phyloP scores from a whole-genome alignment of 306 rosid genomes.

The Vachellia collinsii region DNA sequence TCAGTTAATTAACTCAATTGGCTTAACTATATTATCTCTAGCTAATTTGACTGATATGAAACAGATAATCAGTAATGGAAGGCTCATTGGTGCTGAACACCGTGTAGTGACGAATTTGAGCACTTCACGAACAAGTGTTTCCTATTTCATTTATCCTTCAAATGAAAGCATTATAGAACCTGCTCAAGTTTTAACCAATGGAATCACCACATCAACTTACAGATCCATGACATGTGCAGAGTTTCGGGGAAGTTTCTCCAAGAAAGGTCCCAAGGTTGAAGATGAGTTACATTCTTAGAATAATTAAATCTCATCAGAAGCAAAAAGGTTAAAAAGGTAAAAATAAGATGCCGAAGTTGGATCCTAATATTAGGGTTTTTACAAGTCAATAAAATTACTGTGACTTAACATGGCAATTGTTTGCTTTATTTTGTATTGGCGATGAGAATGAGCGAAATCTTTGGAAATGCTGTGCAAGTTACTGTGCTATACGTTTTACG shows the following conservation, averaged over 20 bases:
- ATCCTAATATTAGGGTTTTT: background rate
- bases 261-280: constrained; percentile 34
- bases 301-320: no score
- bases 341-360: background rate
- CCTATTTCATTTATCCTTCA: constrained; percentile 51
- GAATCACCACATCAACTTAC: constrained; percentile 35
- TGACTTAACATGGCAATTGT: background rate
- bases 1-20: background rate
- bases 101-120: constrained; percentile 53
- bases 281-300: constrained; percentile 19
- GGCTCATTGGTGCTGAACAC: constrained; percentile 54
- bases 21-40: background rate
- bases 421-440: no score
- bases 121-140: constrained; percentile 41
- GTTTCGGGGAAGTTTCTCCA: constrained; percentile 35
- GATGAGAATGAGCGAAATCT: background rate
- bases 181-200: constrained; percentile 42
- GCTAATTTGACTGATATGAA: background rate
- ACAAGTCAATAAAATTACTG: background rate
- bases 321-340: background rate
- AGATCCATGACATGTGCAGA: constrained; percentile 43
- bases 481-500: background rate
- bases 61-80: constrained; percentile 54
- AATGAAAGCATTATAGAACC: constrained; percentile 46
- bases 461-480: background rate